A percentile compares a stretch with the other conserved stretches of the same genome.
Conservation (phyloP, 306 rosid genomes). For the apple (Malus domestica) region DNA sequence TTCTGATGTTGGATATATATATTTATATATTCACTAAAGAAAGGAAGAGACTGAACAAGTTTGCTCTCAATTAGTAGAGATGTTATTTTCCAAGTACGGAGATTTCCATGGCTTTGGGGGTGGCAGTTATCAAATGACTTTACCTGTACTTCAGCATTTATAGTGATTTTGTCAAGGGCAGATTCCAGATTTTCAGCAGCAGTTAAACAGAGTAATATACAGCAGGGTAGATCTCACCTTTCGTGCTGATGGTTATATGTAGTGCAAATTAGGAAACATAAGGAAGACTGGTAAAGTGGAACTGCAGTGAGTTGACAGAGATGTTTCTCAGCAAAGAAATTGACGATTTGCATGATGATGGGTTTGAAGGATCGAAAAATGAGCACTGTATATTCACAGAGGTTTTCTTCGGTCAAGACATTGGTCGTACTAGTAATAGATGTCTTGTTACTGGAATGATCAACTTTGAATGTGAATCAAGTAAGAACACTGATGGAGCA, state of each 20-base stretch:
- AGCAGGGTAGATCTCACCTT: slow-evolving; percentile 14
- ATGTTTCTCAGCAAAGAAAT: slow-evolving; percentile 39
- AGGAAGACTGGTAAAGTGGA: slow-evolving; percentile 25
- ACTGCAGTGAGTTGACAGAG: slow-evolving; percentile 14
- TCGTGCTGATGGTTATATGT: slow-evolving; percentile 26
- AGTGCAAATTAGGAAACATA: slow-evolving; percentile 23
- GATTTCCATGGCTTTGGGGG: neutral
- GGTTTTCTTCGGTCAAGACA: slow-evolving; percentile 49
- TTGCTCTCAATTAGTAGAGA: neutral
- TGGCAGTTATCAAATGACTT: neutral
- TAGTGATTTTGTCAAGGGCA: slow-evolving; percentile 15
- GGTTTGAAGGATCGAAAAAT: slow-evolving; percentile 68
- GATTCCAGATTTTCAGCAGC: neutral
- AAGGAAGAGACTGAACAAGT: neutral
- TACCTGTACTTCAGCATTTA: neutral
- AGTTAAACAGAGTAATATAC: slow-evolving; percentile 5
- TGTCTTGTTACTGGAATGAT: slow-evolving; percentile 52
- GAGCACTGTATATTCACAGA: slow-evolving; percentile 69
- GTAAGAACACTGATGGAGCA: slow-evolving; percentile 51
- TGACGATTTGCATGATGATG: slow-evolving; percentile 62
- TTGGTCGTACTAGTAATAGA: slow-evolving; percentile 36
- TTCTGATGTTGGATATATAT: neutral
- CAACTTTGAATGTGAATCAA: slow-evolving; percentile 54
- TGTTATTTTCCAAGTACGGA: neutral
- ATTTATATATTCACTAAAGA: neutral